phyloP scores from a whole-genome alignment of 129 eudicot species.

The Helichrysum umbraculigerum region DNA sequence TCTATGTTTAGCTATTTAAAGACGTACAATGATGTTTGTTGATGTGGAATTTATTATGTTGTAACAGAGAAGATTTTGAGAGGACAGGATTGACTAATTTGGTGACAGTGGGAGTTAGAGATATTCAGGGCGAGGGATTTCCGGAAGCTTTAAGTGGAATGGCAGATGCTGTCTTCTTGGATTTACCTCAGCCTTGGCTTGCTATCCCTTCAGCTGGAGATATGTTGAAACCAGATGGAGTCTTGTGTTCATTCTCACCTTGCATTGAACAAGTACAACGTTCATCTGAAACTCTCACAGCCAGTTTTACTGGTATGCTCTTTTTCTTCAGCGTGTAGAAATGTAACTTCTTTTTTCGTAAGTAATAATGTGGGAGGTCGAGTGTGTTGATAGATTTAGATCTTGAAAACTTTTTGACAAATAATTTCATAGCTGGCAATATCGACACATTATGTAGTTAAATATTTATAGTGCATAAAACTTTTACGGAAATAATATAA shows the following conservation, averaged over 20 bases:
- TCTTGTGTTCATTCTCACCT: constrained; percentile 95
- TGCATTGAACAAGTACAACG: constrained; percentile 98
- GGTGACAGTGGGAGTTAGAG: constrained; percentile 88
- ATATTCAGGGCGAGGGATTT: constrained; percentile 93
- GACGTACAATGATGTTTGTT: not conserved
- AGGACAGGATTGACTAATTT: constrained; percentile 68
- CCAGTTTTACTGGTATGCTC: constrained; percentile 65
- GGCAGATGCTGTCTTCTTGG: constrained; percentile 88
- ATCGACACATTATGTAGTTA: not conserved
- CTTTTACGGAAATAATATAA: not conserved
- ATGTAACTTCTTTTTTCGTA: not conserved
- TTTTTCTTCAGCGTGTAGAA: not conserved
- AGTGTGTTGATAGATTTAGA: not conserved
- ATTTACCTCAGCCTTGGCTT: constrained; percentile 95
- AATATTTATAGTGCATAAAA: not conserved
- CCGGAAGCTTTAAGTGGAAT: constrained; percentile 63
- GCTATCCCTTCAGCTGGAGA: constrained; percentile 90
- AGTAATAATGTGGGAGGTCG: constrained; percentile 2
- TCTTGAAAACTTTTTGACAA: not conserved
- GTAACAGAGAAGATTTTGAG: constrained; percentile 78
- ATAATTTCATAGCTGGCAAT: not conserved
- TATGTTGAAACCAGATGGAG: constrained; percentile 82
- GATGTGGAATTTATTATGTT: not conserved
- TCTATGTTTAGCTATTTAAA: no score
- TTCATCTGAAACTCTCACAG: constrained; percentile 74